These are phyloP conservation scores for Phylloporus scabripes DNA, from an alignment of 768 basidiomycete species.

Conservation along the genomic window DNA sequence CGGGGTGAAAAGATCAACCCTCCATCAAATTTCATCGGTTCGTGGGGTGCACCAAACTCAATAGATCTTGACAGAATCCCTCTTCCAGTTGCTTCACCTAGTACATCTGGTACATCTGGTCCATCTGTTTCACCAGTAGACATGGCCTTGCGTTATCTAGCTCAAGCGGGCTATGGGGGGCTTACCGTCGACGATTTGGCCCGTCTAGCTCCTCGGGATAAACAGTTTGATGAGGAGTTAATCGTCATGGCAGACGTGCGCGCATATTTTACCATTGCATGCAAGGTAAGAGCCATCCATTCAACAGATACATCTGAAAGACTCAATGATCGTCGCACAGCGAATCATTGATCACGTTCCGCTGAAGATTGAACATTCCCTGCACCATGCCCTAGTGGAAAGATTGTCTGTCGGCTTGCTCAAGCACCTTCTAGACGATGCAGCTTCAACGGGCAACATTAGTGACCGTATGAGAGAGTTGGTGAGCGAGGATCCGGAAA, in stretches of 20 bases:
- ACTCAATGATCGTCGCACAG: slow-evolving; percentile 25
- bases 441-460: slow-evolving; percentile 8
- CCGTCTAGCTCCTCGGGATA: slow-evolving; percentile 22
- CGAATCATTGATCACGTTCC: slow-evolving; percentile 53
- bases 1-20: too few species aligned
- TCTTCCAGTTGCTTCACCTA: too few species aligned
- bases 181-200: slow-evolving; percentile 23
- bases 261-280: slow-evolving; percentile 52
- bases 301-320: background rate
- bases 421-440: slow-evolving; percentile 25
- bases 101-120: too few species aligned
- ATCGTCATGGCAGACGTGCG: slow-evolving; percentile 49
- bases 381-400: slow-evolving; percentile 37
- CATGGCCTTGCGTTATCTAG: slow-evolving; percentile 24
- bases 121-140: background rate
- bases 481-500: slow-evolving; percentile 42
- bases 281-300: slow-evolving; percentile 36
- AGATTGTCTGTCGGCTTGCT: slow-evolving; percentile 35
- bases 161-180: slow-evolving; percentile 25
- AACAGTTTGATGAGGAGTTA: slow-evolving; percentile 39
- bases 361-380: slow-evolving; percentile 40
- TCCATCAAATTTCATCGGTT: too few species aligned
- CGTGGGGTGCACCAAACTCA: too few species aligned
- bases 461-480: slow-evolving; percentile 34
- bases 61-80: too few species aligned